Evolutionary conservation across 169 alveolate species (phyloP).

Genomic region (Plasmodium reichenowi): DNA sequence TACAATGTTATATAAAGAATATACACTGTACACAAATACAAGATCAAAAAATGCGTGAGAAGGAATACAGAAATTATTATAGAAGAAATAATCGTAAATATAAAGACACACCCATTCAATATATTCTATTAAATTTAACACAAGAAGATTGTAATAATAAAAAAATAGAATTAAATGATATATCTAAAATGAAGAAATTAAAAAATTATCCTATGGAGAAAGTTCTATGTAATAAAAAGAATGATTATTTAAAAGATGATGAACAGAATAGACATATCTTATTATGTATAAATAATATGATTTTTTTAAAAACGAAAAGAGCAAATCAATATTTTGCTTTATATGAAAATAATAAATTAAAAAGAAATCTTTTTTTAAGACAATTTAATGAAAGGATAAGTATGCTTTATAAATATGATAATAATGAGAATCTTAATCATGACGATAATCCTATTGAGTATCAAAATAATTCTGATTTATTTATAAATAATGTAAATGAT

Average conservation of each 20-base stretch:
- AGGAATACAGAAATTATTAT: background rate
- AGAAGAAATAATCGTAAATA: background rate
- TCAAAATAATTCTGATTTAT: background rate
- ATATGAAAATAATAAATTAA: constrained; percentile 4
- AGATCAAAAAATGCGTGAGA: background rate
- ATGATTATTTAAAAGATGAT: too few species aligned
- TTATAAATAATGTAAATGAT: background rate
- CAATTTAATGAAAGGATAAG: constrained; percentile 1
- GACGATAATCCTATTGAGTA: background rate
- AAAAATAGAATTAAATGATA: background rate
- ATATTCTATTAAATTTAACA: too few species aligned
- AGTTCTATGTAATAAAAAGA: background rate
- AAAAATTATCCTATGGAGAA: background rate
- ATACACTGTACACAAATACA: background rate
- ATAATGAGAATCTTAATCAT: background rate
- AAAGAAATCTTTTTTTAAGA: background rate
- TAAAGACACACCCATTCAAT: too few species aligned
- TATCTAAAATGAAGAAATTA: background rate
- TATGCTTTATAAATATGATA: background rate
- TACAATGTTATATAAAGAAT: background rate
- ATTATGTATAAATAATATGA: constrained; percentile 15
- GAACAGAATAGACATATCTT: background rate
- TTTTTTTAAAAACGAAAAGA: background rate
- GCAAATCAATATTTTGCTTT: background rate
- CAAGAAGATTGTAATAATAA: too few species aligned